Conservation (phyloP, 768 basidiomycete genomes). For the Rhodocollybia butyracea region DNA sequence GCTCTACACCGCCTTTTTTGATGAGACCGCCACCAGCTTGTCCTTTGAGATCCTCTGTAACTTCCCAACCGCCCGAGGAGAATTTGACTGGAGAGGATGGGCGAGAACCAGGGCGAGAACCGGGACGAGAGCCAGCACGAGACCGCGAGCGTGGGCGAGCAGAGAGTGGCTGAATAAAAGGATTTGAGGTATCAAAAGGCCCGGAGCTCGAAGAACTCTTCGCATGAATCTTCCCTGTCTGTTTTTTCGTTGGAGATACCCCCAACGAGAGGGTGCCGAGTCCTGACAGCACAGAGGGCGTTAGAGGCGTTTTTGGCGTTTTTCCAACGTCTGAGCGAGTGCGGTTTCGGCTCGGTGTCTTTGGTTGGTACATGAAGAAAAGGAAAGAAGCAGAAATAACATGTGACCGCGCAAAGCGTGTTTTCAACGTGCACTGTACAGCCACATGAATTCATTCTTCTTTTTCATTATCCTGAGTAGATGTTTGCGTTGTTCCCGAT, state of each 20-base stretch:
- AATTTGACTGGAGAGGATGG: conserved; percentile 67
- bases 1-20: conserved; percentile 71
- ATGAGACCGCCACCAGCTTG: conserved; percentile 70
- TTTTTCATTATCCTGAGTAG: neutral
- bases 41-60: conserved; percentile 52
- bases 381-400: neutral
- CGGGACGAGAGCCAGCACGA: conserved; percentile 21
- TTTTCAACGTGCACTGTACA: neutral
- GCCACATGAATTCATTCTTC: no score
- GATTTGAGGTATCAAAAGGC: conserved; percentile 54
- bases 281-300: conserved; percentile 40
- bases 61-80: conserved; percentile 41
- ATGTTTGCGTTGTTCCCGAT: no score
- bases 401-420: conserved; percentile 7
- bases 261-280: conserved; percentile 41
- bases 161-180: conserved; percentile 39
- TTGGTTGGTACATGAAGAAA: conserved; percentile 21
- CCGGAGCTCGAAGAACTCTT: conserved; percentile 22
- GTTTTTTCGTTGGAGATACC: conserved; percentile 25
- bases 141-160: neutral
- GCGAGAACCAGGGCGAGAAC: conserved; percentile 32
- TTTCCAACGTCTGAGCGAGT: conserved; percentile 44
- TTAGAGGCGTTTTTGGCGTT: conserved; percentile 36
- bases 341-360: conserved; percentile 46
- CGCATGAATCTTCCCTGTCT: conserved; percentile 20